Evolutionary conservation across 2,329 filamentous ascomycete species (phyloP).

Genomic region (Sclerotinia trifoliorum): DNA sequence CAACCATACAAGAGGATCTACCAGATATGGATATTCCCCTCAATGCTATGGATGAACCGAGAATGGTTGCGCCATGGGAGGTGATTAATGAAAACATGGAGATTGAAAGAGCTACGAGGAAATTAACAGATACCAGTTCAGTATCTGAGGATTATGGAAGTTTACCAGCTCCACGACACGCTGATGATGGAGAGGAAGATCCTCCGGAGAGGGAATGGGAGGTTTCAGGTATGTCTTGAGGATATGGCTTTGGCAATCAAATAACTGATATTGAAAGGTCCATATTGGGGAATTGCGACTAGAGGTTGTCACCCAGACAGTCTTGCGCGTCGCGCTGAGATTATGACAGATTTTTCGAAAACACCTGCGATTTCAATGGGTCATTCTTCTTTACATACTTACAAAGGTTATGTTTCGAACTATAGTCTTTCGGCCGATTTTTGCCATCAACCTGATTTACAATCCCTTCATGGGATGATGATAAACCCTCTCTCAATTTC

Average conservation of each 20-base stretch:
- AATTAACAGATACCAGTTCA: slow-evolving; percentile 60
- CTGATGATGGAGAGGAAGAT: neutral
- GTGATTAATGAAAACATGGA: slow-evolving; percentile 52
- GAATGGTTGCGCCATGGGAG: slow-evolving; percentile 59
- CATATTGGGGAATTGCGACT: slow-evolving; percentile 58
- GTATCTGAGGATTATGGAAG: slow-evolving; percentile 51
- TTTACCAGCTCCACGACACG: slow-evolving; percentile 38
- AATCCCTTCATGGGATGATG: slow-evolving; percentile 56
- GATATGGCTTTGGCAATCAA: slow-evolving; percentile 44
- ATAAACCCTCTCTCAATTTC: slow-evolving; percentile 51
- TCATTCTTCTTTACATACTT: slow-evolving; percentile 43
- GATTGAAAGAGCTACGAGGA: slow-evolving; percentile 44
- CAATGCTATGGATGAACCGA: slow-evolving; percentile 63
- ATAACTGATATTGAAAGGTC: slow-evolving; percentile 46
- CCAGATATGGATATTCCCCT: slow-evolving; percentile 66
- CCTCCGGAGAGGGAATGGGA: slow-evolving; percentile 28
- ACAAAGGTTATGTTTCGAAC: slow-evolving; percentile 45
- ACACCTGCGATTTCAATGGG: slow-evolving; percentile 51
- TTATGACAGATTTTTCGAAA: slow-evolving; percentile 47
- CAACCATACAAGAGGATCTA: slow-evolving; percentile 50
- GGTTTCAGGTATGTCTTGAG: slow-evolving; percentile 38
- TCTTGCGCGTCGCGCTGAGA: slow-evolving; percentile 51
- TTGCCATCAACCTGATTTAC: slow-evolving; percentile 54
- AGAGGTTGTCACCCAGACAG: slow-evolving; percentile 63
- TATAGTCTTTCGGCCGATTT: slow-evolving; percentile 47